Percentiles rank a stretch among this genome's conserved stretches.
Conservation (phyloP, 345 rosid genomes). For the Punica granatum region DNA sequence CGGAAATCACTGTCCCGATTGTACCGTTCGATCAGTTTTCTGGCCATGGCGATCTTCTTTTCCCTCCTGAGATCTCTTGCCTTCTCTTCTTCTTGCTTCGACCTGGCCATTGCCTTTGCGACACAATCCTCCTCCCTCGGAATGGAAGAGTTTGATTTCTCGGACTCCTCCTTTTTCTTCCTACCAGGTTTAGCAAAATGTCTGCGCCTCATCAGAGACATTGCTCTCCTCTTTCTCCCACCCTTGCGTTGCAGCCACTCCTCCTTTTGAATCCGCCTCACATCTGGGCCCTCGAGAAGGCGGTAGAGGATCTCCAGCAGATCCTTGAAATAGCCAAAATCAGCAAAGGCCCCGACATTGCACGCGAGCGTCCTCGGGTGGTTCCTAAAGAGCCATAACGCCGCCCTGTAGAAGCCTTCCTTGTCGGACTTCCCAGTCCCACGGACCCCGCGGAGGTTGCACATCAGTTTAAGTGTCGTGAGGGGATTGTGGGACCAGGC, state of each 20-base stretch:
- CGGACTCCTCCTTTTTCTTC: slow-evolving; percentile 1
- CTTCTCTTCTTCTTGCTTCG: slow-evolving; percentile 22
- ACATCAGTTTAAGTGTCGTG: slow-evolving; percentile 50
- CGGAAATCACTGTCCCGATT: slow-evolving; percentile 37
- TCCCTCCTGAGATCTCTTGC: slow-evolving; percentile 34
- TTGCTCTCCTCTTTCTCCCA: neutral
- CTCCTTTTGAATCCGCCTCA: slow-evolving; percentile 18
- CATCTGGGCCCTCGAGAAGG: slow-evolving; percentile 35
- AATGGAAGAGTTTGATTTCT: neutral
- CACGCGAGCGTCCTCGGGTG: slow-evolving; percentile 60
- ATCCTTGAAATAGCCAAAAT: slow-evolving; percentile 59
- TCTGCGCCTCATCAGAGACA: slow-evolving; percentile 14
- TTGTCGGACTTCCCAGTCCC: slow-evolving; percentile 60
- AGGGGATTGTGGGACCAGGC: slow-evolving; percentile 50
- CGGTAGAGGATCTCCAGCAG: slow-evolving; percentile 61
- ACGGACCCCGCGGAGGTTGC: slow-evolving; percentile 59
- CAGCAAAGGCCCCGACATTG: slow-evolving; percentile 25
- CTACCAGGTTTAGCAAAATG: too few relatives aligned
- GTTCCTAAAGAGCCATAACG: slow-evolving; percentile 45
- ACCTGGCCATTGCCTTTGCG: slow-evolving; percentile 30
- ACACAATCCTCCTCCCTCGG: slow-evolving; percentile 5
- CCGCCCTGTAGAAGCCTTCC: slow-evolving; percentile 55
- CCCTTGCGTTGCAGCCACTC: slow-evolving; percentile 27
- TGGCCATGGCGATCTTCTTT: slow-evolving; percentile 33
- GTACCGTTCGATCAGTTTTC: slow-evolving; percentile 27